Evolutionary conservation across 805 yeast genomes (phyloP), one percentile per base, ranked within the genome.

Genomic region (Limtongia smithiae): DNA sequence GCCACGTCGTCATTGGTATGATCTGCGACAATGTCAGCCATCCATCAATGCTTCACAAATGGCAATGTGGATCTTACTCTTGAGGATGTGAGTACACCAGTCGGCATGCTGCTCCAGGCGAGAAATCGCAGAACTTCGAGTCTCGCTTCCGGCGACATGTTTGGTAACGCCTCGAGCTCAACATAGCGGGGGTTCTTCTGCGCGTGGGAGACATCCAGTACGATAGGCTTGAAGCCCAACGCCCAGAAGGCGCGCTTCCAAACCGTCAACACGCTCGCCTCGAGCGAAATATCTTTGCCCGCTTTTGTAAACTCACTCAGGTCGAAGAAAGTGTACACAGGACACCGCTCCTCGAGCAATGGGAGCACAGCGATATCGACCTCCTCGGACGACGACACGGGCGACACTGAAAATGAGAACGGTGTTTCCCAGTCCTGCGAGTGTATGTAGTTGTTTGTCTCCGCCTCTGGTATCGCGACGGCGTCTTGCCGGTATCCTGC

Each of bases 191-290:
- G 46, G 37, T 60, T 60, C 22, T 33, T 31, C 36, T 48, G 37
- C 31, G 60, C 50, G 30, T 60, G 54, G 12, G 40, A 34, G 9
- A 31, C 21, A n/a, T 46, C 51, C 15, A 63, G 54, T 2, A 63
- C 60, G 17, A 51, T 51, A 5, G 67, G 67, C 36, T 55, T 54
- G 41, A 63, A 61, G 8, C 67, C 67, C 9, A 41, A 44, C 3
- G 65, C 55, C 60, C 60, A 63, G 51, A 58, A 51, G 3, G 65
- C 66, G 32, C 53, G 48, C 30, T 54, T 51, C 67, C 67, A 63
- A 3, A 51, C 53, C 8, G 54, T 39, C 9, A 62, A 27, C 9
- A 60, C 48, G 5, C 41, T 46, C 17, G 9, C 38, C 46, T 62
- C 66, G 14, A 36, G 22, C 6, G 56, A 46, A 11, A 38, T 43